A percentile compares a stretch with the other conserved stretches of the same genome.
Conservation (phyloP, 441 rosid species). For the Erodium texanum region DNA sequence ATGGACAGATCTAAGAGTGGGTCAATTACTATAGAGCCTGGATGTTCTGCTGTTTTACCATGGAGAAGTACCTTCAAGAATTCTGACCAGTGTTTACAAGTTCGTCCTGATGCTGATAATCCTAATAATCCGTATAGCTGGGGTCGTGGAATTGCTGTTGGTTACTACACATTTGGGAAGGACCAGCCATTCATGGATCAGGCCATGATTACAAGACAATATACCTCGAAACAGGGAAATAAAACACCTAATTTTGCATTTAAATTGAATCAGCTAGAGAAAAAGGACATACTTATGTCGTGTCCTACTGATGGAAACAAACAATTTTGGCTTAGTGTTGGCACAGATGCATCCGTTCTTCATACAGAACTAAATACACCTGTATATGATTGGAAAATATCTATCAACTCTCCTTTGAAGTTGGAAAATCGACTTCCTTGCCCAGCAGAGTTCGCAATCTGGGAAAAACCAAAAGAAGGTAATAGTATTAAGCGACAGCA, state of each 20-base stretch:
- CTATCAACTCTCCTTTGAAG: conserved; percentile 79
- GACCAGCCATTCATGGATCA: conserved; percentile 74
- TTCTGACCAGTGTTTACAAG: conserved; percentile 57
- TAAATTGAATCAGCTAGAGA: conserved; percentile 75
- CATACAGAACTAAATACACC: conserved; percentile 86
- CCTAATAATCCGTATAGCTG: conserved; percentile 50
- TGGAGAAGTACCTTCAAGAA: conserved; percentile 71
- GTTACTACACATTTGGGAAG: conserved; percentile 52
- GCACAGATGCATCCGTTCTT: conserved; percentile 87
- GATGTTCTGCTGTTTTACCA: conserved; percentile 73
- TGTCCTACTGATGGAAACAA: conserved; percentile 57
- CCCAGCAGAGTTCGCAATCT: conserved; percentile 71
- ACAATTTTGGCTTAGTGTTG: conserved; percentile 78
- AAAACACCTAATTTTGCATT: conserved; percentile 43
- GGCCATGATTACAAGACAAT: conserved; percentile 54
- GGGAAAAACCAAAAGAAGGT: conserved; percentile 84
- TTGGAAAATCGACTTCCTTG: conserved; percentile 96
- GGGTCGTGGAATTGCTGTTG: conserved; percentile 62
- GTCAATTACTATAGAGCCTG: conserved; percentile 44
- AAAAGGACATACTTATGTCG: conserved; percentile 78
- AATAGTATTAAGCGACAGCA: conserved; percentile 54
- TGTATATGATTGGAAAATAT: conserved; percentile 95
- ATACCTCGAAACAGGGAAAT: conserved; percentile 52
- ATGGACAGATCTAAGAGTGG: conserved; percentile 18
- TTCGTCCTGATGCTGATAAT: conserved; percentile 60